These are phyloP conservation scores for Fennellomyces sp. DNA, from an alignment of 371 early-diverging fungal genomes.

Conservation along the genomic window DNA sequence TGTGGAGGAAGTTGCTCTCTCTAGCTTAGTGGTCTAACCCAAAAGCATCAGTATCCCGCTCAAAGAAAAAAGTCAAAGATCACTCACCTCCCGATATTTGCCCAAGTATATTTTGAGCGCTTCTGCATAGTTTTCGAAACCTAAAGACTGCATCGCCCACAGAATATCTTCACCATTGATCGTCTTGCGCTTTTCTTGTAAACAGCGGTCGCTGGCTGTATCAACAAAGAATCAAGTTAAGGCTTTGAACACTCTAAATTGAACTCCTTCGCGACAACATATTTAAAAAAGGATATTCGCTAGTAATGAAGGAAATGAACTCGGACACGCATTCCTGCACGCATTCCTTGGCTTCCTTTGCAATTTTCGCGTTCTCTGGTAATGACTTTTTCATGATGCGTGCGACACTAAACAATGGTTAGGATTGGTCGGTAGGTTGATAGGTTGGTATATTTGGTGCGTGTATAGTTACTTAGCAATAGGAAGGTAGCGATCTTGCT, in stretches of 20 bases:
- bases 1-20: conserved; percentile 48
- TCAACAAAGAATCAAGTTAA: conserved; percentile 20
- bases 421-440: not conserved
- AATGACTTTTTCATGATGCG: conserved; percentile 99
- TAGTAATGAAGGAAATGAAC: conserved; percentile 99
- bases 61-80: not conserved
- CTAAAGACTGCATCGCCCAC: conserved; percentile 98
- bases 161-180: conserved; percentile 99
- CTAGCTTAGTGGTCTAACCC: conserved; percentile 58
- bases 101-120: conserved; percentile 90
- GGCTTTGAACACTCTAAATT: not conserved
- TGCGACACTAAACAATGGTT: conserved; percentile 84
- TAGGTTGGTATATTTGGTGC: not conserved
- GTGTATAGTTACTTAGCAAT: conserved; percentile 60
- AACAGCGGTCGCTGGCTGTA: conserved; percentile 92
- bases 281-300: conserved; percentile 71
- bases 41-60: not conserved
- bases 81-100: conserved; percentile 86
- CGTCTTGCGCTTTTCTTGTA: conserved; percentile 97
- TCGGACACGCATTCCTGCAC: conserved; percentile 99
- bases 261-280: not conserved
- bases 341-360: conserved; percentile 99
- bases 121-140: conserved; percentile 98
- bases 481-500: conserved; percentile 98
- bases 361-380: conserved; percentile 98